Evolutionary conservation across 805 yeast genomes (phyloP).

Genomic region (Yarrowia bubula): DNA sequence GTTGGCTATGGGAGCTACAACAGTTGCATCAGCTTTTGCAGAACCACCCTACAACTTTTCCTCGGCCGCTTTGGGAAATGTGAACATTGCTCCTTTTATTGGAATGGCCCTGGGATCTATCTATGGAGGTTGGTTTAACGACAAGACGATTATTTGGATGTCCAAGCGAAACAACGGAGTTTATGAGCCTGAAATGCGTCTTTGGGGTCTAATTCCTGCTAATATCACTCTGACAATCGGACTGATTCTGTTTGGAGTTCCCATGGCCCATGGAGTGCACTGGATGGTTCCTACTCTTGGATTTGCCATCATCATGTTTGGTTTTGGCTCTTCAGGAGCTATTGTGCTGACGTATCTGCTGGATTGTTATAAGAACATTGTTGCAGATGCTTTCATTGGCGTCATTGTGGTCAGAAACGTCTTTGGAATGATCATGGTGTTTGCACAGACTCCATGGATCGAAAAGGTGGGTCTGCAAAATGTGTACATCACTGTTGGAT

Average conservation of each 20-base stretch:
- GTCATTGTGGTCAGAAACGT: slow-evolving; percentile 56
- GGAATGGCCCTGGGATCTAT: slow-evolving; percentile 28
- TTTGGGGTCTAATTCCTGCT: slow-evolving; percentile 27
- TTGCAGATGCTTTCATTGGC: slow-evolving; percentile 54
- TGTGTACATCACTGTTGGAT: slow-evolving; percentile 3
- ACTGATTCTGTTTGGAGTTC: slow-evolving; percentile 29
- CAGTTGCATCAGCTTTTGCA: slow-evolving; percentile 1
- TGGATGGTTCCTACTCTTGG: slow-evolving; percentile 31
- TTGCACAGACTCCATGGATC: slow-evolving; percentile 3
- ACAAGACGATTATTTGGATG: slow-evolving; percentile 28
- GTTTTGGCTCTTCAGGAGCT: slow-evolving; percentile 49
- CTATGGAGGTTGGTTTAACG: slow-evolving; percentile 27
- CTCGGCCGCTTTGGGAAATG: slow-evolving; percentile 27
- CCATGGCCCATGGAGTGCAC: slow-evolving; percentile 27
- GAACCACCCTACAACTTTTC: slow-evolving; percentile 27
- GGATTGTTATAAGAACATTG: slow-evolving; percentile 55
- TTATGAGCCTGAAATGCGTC: slow-evolving; percentile 30
- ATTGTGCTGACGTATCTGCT: slow-evolving; percentile 54
- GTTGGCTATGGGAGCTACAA: slow-evolving; percentile 23
- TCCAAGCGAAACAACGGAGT: slow-evolving; percentile 28
- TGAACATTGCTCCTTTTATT: slow-evolving; percentile 27
- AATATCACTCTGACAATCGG: slow-evolving; percentile 27
- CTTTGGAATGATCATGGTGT: slow-evolving; percentile 37
- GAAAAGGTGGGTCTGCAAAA: not conserved
- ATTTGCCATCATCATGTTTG: slow-evolving; percentile 28